phyloP scores from a whole-genome alignment of 139 green algal genomes.

The Yamagishiella unicocca region DNA sequence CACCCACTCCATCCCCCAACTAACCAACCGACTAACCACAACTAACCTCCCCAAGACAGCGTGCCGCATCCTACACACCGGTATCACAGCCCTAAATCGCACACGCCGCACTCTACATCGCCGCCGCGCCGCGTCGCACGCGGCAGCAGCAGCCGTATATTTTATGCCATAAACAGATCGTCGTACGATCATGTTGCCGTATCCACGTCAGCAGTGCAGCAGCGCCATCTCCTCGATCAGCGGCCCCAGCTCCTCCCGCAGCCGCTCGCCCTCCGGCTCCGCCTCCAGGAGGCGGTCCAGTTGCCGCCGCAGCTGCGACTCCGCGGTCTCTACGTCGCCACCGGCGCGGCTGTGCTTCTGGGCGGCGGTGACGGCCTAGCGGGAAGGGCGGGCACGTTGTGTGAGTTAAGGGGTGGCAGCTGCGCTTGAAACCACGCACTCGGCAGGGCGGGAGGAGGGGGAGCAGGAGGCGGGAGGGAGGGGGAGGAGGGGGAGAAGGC shows the following conservation, averaged over 20 bases:
- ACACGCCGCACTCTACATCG: too few relatives aligned
- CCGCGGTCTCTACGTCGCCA: background rate
- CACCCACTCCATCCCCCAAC: too few relatives aligned
- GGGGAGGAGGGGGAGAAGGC: background rate
- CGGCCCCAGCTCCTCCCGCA: slow-evolving; percentile 21
- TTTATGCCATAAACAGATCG: too few relatives aligned
- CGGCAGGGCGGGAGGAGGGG: background rate
- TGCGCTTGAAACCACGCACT: too few relatives aligned
- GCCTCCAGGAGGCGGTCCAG: slow-evolving; percentile 13
- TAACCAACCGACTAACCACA: too few relatives aligned
- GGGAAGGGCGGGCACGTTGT: background rate
- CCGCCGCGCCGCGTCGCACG: too few relatives aligned
- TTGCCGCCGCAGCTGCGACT: slow-evolving; percentile 9
- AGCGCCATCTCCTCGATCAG: slow-evolving; percentile 43
- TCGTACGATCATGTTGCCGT: too few relatives aligned
- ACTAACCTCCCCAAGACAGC: too few relatives aligned
- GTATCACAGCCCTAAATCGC: too few relatives aligned
- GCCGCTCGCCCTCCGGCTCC: background rate
- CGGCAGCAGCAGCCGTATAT: too few relatives aligned
- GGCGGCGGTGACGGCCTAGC: background rate
- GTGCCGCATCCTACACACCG: too few relatives aligned
- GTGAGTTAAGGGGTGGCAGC: too few relatives aligned
- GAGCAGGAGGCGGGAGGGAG: background rate
- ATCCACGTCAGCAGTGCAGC: slow-evolving; percentile 26
- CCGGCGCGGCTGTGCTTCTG: background rate